A percentile compares a stretch with the other conserved stretches of the same genome.
phyloP scores from a whole-genome alignment of 1,139 yeast genomes.

The Pichia sp. region DNA sequence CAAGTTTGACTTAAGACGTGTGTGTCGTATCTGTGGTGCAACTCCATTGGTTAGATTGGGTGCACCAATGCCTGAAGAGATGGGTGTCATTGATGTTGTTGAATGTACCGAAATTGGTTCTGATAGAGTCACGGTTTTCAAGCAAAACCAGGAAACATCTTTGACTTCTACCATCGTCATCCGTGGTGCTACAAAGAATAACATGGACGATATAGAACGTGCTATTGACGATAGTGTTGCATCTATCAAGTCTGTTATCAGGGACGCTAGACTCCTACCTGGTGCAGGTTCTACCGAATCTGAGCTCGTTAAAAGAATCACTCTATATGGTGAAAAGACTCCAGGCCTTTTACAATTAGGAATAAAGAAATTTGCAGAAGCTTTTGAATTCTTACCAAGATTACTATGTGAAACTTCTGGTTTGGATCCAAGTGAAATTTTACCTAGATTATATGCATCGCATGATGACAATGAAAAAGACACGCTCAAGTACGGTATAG shows the following conservation, averaged over 20 bases:
- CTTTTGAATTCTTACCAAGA: constrained; percentile 91
- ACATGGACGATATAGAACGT: constrained; percentile 89
- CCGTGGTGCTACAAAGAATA: constrained; percentile 97
- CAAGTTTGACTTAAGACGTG: constrained; percentile 87
- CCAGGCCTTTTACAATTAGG: constrained; percentile 93
- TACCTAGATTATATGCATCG: constrained; percentile 83
- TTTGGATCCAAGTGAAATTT: constrained; percentile 77
- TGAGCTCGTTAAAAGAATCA: constrained; percentile 73
- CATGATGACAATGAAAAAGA: constrained; percentile 35
- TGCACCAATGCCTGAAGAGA: constrained; percentile 93
- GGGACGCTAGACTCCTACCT: constrained; percentile 73
- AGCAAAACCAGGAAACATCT: constrained; percentile 60
- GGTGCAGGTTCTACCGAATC: constrained; percentile 99
- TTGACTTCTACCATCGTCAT: constrained; percentile 88
- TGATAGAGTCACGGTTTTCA: constrained; percentile 90
- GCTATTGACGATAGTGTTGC: constrained; percentile 97
- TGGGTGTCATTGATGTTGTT: constrained; percentile 81
- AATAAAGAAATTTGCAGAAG: constrained; percentile 87
- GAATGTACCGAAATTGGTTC: constrained; percentile 96
- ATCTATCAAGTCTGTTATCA: constrained; percentile 81
- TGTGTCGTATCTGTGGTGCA: constrained; percentile 96
- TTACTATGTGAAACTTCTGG: constrained; percentile 95
- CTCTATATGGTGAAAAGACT: constrained; percentile 83
- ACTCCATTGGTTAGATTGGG: constrained; percentile 93
- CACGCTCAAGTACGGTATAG: constrained; percentile 50